Percentiles rank a stretch among this genome's conserved stretches.
Evolutionary conservation across 192 early-diverging fungal genomes (phyloP).

Genomic region (Chytriomyces confervae): DNA sequence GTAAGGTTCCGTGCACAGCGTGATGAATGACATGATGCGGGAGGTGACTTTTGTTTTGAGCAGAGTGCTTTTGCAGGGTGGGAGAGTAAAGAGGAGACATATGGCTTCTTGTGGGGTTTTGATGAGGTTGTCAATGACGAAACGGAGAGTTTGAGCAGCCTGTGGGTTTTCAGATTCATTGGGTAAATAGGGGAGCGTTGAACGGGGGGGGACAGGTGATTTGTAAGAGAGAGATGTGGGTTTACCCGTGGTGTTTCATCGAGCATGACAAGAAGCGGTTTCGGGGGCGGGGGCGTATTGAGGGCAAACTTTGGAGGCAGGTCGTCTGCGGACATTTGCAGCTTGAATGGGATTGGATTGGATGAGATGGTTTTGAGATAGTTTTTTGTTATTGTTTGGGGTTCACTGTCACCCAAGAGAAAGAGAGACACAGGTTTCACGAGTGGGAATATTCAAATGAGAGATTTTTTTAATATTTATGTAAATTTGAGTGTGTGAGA

Average conservation of each 20-base stretch:
- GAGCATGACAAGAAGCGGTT: slow-evolving; percentile 19
- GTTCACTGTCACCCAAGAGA: too few species aligned
- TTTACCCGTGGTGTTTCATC: slow-evolving; percentile 34
- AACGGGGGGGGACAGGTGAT: too few species aligned
- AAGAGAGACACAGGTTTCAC: too few species aligned
- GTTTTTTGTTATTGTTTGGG: too few species aligned
- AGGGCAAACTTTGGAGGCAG: too few species aligned
- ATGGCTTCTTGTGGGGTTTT: slow-evolving; percentile 7
- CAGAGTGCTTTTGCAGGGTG: slow-evolving; percentile 17
- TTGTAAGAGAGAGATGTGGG: not conserved
- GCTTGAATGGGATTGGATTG: too few species aligned
- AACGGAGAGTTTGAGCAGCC: slow-evolving; percentile 36
- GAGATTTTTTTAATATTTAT: too few species aligned
- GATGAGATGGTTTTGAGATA: too few species aligned
- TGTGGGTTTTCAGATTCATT: not conserved
- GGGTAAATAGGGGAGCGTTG: not conserved
- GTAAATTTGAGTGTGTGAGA: too few species aligned
- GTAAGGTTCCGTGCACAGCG: slow-evolving; percentile 19
- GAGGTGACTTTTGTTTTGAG: slow-evolving; percentile 25
- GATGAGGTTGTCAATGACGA: slow-evolving; percentile 34
- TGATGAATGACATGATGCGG: slow-evolving; percentile 28
- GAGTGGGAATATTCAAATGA: too few species aligned
- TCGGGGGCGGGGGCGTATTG: not conserved
- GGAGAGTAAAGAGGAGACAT: slow-evolving; percentile 12
- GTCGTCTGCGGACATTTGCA: too few species aligned